A percentile compares a stretch with the other conserved stretches of the same genome.
phyloP scores from a whole-genome alignment of 257 asterid genomes.

The Solanum boliviense region DNA sequence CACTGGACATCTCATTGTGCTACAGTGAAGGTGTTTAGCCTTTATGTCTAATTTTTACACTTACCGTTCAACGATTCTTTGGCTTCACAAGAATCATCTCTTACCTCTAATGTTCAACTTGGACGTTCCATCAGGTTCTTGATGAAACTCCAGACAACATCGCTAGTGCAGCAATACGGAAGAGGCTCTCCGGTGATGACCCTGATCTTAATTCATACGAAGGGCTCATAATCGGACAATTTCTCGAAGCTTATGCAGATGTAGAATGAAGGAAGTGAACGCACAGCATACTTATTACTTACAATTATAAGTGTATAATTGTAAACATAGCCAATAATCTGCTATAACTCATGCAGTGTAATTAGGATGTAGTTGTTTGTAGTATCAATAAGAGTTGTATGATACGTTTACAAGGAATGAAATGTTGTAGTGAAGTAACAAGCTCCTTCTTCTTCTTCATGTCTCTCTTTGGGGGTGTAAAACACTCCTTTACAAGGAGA shows the following conservation, averaged over 20 bases:
- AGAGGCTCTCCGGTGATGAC: conserved; percentile 50
- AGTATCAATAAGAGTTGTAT: neutral
- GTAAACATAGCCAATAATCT: neutral
- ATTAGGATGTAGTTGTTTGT: neutral
- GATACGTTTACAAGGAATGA: neutral
- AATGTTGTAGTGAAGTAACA: neutral
- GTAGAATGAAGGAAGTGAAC: conserved; percentile 21
- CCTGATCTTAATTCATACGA: conserved; percentile 52
- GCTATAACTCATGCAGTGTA: neutral
- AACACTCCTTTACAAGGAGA: neutral
- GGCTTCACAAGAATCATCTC: neutral
- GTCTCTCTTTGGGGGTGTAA: neutral
- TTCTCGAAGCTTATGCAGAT: conserved; percentile 53
- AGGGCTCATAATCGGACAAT: conserved; percentile 41
- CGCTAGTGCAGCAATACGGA: conserved; percentile 26
- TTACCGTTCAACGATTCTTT: neutral
- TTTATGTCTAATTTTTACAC: neutral
- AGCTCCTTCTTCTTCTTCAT: neutral
- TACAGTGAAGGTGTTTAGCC: neutral
- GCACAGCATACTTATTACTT: neutral
- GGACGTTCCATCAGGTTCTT: conserved; percentile 30
- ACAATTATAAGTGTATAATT: neutral
- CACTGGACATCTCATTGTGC: neutral
- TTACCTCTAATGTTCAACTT: neutral
- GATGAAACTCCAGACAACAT: conserved; percentile 26